Conservation (phyloP, 164 flowering plant species). For the Santalum album region DNA sequence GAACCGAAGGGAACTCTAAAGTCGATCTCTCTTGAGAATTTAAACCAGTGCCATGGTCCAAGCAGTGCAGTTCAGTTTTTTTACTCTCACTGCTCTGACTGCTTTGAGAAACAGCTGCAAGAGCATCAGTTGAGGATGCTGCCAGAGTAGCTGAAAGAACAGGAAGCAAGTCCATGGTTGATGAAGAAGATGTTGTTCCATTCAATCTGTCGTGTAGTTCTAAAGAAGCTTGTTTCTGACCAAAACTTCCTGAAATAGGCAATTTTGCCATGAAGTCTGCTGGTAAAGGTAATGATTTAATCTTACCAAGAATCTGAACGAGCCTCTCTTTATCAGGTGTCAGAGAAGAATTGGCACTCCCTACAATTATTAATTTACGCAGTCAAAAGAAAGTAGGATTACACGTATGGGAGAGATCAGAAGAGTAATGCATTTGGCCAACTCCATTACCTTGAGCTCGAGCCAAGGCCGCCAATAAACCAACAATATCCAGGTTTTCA, state of each 20-base stretch:
- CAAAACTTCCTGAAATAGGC: conserved; percentile 24
- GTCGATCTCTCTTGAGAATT: conserved; percentile 22
- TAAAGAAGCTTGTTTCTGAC: conserved; percentile 23
- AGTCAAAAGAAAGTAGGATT: background rate
- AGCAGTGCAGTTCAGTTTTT: conserved; percentile 28
- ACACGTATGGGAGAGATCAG: background rate
- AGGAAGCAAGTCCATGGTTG: conserved; percentile 62
- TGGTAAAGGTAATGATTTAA: conserved; percentile 53
- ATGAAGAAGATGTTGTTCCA: conserved; percentile 32
- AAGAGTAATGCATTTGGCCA: background rate
- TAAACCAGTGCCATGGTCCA: conserved; percentile 25
- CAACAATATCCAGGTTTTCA: conserved; percentile 57
- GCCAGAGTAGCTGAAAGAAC: conserved; percentile 45
- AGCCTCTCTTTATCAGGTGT: conserved; percentile 53
- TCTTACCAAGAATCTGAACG: conserved; percentile 62
- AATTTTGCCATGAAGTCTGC: conserved; percentile 33
- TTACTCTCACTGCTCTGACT: conserved; percentile 33
- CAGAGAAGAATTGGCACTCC: conserved; percentile 18
- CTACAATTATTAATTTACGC: conserved; percentile 37
- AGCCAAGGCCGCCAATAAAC: conserved; percentile 49
- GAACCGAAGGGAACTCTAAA: conserved; percentile 26
- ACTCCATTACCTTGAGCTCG: conserved; percentile 52
- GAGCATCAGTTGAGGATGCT: conserved; percentile 5
- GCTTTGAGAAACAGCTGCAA: conserved; percentile 35
- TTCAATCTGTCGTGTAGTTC: conserved; percentile 27